Evolutionary conservation across 2,329 filamentous ascomycete genomes (phyloP).

Genomic region (Diatrype stigma): DNA sequence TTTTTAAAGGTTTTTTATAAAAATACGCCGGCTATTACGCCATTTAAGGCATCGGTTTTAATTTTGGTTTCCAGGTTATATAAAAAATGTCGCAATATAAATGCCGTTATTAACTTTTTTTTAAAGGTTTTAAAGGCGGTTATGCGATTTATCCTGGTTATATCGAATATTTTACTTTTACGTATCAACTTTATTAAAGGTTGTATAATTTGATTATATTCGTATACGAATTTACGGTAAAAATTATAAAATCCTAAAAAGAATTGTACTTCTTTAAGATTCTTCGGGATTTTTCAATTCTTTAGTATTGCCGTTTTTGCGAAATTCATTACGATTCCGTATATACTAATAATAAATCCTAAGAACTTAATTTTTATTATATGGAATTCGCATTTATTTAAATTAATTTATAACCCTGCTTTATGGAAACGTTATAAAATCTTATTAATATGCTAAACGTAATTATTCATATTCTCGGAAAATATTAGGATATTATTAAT

Average conservation of each 20-base stretch:
- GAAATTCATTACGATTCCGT: neutral
- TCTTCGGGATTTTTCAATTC: neutral
- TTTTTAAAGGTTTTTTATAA: neutral
- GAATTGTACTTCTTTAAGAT: neutral
- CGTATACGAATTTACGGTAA: slow-evolving; percentile 1
- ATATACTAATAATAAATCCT: neutral
- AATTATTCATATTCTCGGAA: neutral
- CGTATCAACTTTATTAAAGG: slow-evolving; percentile 1
- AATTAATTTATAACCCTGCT: neutral
- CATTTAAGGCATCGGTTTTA: neutral
- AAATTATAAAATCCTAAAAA: slow-evolving; percentile 6
- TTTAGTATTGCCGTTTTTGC: neutral
- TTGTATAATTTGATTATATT: neutral
- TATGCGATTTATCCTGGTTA: neutral
- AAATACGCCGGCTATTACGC: neutral
- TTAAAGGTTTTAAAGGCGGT: neutral
- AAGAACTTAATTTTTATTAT: neutral
- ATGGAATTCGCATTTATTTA: slow-evolving; percentile 3
- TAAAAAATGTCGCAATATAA: neutral
- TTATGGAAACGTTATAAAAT: neutral
- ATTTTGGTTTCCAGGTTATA: neutral
- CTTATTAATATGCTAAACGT: neutral
- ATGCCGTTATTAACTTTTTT: neutral
- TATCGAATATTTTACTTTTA: slow-evolving; percentile 1
- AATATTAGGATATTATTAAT: slow-evolving; percentile 5